Evolutionary conservation across 140 eudicot genomes (phyloP).

Genomic region (Cichorium intybus): DNA sequence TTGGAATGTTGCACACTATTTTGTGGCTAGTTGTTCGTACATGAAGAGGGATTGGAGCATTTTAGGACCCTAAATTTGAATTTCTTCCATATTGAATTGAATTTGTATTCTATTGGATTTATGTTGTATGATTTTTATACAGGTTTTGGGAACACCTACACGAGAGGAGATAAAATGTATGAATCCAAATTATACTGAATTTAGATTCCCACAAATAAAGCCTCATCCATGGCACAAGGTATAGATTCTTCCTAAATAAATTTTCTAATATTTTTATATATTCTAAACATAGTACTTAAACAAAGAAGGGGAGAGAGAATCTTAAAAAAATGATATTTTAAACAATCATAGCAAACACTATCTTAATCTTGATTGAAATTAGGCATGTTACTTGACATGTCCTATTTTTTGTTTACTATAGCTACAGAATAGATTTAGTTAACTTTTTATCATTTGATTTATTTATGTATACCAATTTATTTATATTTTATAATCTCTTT

Average conservation of each 20-base stretch:
- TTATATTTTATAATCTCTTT: not conserved
- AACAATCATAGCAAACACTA: not conserved
- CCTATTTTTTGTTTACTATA: too few relatives aligned
- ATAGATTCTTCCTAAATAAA: not conserved
- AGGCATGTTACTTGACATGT: too few relatives aligned
- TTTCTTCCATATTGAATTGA: not conserved
- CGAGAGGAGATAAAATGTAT: slow-evolving; percentile 92
- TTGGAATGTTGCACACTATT: too few relatives aligned
- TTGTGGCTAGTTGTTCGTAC: too few relatives aligned
- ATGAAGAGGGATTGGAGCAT: too few relatives aligned
- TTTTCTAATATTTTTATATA: not conserved
- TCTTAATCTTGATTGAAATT: too few relatives aligned
- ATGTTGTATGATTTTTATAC: slow-evolving; percentile 16
- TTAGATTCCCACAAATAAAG: slow-evolving; percentile 93
- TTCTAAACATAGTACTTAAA: not conserved
- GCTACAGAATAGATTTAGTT: too few relatives aligned
- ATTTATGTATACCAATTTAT: too few relatives aligned
- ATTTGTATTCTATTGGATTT: not conserved
- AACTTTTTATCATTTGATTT: too few relatives aligned
- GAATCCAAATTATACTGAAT: slow-evolving; percentile 93
- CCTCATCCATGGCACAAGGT: slow-evolving; percentile 99
- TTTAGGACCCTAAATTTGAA: too few relatives aligned
- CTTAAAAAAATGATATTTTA: not conserved
- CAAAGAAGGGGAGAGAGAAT: not conserved
- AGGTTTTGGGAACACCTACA: slow-evolving; percentile 97